phyloP scores from a whole-genome alignment of 495 filamentous ascomycete species.

The Hypoxylon lenormandii region DNA sequence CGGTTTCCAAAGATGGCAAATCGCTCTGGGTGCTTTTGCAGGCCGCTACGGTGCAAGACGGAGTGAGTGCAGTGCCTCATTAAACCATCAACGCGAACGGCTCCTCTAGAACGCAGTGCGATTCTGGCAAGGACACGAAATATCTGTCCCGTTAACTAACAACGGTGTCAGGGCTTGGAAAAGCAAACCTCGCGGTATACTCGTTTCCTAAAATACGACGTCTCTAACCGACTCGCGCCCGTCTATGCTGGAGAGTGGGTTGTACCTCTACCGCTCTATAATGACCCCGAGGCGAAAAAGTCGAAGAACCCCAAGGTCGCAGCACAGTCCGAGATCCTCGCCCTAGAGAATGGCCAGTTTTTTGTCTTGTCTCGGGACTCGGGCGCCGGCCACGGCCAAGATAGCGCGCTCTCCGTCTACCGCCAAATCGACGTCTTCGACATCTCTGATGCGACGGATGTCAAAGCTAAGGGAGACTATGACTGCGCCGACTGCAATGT shows the following conservation, averaged over 20 bases:
- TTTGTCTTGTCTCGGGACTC: conserved; percentile 78
- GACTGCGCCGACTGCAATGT: conserved; percentile 59
- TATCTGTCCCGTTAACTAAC: conserved; percentile 16
- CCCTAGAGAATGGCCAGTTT: conserved; percentile 72
- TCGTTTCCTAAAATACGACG: conserved; percentile 73
- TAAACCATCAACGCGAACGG: not conserved
- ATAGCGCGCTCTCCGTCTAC: conserved; percentile 68
- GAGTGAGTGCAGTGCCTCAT: conserved; percentile 56
- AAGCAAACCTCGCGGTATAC: conserved; percentile 66
- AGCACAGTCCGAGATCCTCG: conserved; percentile 78
- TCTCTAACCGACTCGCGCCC: conserved; percentile 52
- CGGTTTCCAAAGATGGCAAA: conserved; percentile 71
- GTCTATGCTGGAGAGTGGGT: conserved; percentile 73
- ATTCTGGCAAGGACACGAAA: no score
- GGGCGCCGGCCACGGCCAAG: conserved; percentile 68
- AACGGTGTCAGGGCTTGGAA: conserved; percentile 48
- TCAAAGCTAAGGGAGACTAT: conserved; percentile 66
- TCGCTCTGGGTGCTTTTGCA: conserved; percentile 76
- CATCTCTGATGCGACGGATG: conserved; percentile 72
- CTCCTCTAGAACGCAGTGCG: no score
- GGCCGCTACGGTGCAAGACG: conserved; percentile 74
- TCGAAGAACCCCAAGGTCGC: conserved; percentile 63
- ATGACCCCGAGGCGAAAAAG: conserved; percentile 53
- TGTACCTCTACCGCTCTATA: conserved; percentile 72
- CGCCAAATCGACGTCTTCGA: conserved; percentile 81